A percentile compares a stretch with the other conserved stretches of the same genome.
Conservation (phyloP, 2,329 filamentous ascomycete genomes). For the Penicillium sp. region DNA sequence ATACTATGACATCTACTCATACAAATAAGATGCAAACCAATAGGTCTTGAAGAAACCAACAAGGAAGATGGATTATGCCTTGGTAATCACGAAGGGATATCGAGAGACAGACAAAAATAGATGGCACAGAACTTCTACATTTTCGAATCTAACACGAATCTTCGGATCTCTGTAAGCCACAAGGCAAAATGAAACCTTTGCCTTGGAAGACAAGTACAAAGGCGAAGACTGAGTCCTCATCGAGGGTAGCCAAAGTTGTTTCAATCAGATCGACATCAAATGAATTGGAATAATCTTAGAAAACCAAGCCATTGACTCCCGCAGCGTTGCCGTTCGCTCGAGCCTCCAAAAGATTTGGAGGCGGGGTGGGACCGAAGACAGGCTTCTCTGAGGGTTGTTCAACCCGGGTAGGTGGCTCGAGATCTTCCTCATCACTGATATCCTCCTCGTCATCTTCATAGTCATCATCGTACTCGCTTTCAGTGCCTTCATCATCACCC, state of each 20-base stretch:
- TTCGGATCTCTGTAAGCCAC: neutral
- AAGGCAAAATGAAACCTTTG: neutral
- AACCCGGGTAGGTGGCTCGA: slow-evolving; percentile 35
- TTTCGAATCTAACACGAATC: neutral
- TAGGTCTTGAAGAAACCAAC: neutral
- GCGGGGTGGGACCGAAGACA: slow-evolving; percentile 52
- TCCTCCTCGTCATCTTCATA: slow-evolving; percentile 63
- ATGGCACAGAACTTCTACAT: slow-evolving; percentile 1
- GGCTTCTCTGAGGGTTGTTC: slow-evolving; percentile 41
- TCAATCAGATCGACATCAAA: slow-evolving; percentile 8
- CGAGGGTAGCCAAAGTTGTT: slow-evolving; percentile 14
- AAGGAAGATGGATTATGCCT: neutral
- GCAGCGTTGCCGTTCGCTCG: slow-evolving; percentile 47
- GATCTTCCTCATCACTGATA: slow-evolving; percentile 57
- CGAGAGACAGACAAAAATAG: neutral
- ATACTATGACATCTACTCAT: slow-evolving; percentile 1
- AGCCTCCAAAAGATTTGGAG: slow-evolving; percentile 50
- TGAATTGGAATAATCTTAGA: neutral
- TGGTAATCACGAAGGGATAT: neutral
- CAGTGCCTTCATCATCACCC: slow-evolving; percentile 44
- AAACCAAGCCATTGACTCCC: slow-evolving; percentile 43
- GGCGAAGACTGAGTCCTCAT: neutral
- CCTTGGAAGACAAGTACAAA: neutral
- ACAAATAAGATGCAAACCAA: slow-evolving; percentile 1
- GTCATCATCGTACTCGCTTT: slow-evolving; percentile 56